phyloP scores from a whole-genome alignment of 805 yeast species.

The Candida broadrunensis region DNA sequence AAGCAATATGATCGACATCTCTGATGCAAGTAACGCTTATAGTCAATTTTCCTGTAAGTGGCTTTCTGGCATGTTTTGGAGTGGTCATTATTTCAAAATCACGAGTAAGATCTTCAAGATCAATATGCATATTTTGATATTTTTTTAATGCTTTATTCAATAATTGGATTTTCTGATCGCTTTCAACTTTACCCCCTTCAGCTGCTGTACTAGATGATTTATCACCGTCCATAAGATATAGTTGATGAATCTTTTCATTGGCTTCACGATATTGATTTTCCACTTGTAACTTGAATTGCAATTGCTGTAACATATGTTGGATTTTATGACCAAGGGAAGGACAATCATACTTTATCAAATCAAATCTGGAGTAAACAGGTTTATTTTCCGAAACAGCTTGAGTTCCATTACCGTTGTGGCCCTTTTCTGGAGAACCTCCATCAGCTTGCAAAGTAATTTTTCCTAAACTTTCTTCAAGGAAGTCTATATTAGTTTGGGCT shows the following conservation, averaged over 20 bases:
- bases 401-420: conserved; percentile 1
- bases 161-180: conserved; percentile 79
- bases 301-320: conserved; percentile 91
- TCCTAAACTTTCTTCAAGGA: conserved; percentile 72
- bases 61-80: conserved; percentile 74
- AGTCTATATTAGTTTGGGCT: conserved; percentile 87
- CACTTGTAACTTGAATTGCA: conserved; percentile 89
- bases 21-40: conserved; percentile 74
- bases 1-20: conserved; percentile 90
- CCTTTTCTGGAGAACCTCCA: background rate
- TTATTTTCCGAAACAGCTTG: conserved; percentile 10
- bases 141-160: conserved; percentile 80
- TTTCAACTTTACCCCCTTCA: conserved; percentile 79
- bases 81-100: conserved; percentile 66
- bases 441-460: conserved; percentile 46
- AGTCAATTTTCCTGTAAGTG: conserved; percentile 75
- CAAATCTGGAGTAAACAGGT: conserved; percentile 65
- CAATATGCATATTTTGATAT: conserved; percentile 84
- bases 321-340: conserved; percentile 93
- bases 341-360: conserved; percentile 86
- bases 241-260: conserved; percentile 79
- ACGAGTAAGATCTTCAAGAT: conserved; percentile 61
- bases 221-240: conserved; percentile 91
- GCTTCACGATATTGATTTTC: conserved; percentile 93
- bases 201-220: conserved; percentile 82